phyloP scores from a whole-genome alignment of 495 filamentous ascomycete genomes.

The Lichina pygmaea region DNA sequence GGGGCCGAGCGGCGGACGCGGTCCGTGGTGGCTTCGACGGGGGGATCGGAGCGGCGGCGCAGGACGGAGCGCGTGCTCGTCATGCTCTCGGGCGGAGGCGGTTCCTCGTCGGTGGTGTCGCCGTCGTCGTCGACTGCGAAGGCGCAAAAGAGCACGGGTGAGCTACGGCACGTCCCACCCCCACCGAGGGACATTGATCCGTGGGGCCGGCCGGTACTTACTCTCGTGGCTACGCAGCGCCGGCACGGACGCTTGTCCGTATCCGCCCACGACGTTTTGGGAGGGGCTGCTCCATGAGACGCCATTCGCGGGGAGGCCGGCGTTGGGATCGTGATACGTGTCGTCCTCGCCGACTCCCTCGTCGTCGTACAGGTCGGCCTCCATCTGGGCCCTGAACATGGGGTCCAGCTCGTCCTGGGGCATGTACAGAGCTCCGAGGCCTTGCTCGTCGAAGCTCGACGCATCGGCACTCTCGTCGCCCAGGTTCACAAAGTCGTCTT shows the following conservation, averaged over 20 bases:
- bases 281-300: too few relatives aligned
- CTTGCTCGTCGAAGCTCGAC: constrained; percentile 21
- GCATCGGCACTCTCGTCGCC: constrained; percentile 24
- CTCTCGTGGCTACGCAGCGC: too few relatives aligned
- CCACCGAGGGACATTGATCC: too few relatives aligned
- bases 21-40: constrained; percentile 17
- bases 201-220: too few relatives aligned
- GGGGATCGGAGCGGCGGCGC: constrained; percentile 23
- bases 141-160: too few relatives aligned
- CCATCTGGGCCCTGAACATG: constrained; percentile 21
- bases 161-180: too few relatives aligned
- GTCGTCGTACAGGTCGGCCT: constrained; percentile 7
- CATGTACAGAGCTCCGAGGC: constrained; percentile 46
- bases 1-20: constrained; percentile 7
- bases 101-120: constrained; percentile 66
- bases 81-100: constrained; percentile 27
- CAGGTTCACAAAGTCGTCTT: constrained; percentile 14
- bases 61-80: constrained; percentile 28
- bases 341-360: constrained; percentile 8
- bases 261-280: too few relatives aligned
- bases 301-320: too few relatives aligned
- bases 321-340: too few relatives aligned
- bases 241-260: too few relatives aligned
- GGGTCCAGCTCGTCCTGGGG: constrained; percentile 44
- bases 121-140: constrained; percentile 42